Evolutionary conservation across 2,329 filamentous ascomycete genomes (phyloP).

Genomic region (Daldinia sp.): DNA sequence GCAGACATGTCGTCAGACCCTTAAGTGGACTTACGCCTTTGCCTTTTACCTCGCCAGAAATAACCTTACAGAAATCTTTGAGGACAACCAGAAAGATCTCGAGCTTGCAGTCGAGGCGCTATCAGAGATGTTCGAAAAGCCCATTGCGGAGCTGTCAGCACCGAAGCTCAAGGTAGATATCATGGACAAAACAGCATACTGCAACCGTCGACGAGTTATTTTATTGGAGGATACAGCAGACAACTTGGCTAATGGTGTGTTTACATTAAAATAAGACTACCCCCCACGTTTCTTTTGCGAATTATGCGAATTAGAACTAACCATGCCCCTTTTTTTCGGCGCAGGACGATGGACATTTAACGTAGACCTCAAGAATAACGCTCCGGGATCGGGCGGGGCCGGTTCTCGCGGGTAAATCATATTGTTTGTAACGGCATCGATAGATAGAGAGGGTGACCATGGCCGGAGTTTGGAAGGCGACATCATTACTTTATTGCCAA

Average conservation of each 20-base stretch:
- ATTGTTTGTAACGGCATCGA: conserved; percentile 33
- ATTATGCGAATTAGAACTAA: conserved; percentile 1
- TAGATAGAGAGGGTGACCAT: conserved; percentile 33
- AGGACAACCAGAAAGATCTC: conserved; percentile 97
- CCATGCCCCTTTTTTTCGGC: not conserved
- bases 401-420: conserved; percentile 36
- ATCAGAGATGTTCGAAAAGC: conserved; percentile 99
- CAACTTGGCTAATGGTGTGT: conserved; percentile 86
- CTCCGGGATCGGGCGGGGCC: conserved; percentile 32
- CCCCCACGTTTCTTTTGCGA: not conserved
- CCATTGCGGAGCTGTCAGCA: conserved; percentile 83
- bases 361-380: conserved; percentile 48
- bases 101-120: conserved; percentile 97
- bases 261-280: not conserved
- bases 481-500: conserved; percentile 1
- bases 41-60: conserved; percentile 97
- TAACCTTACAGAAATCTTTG: conserved; percentile 96
- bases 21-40: conserved; percentile 99
- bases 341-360: conserved; percentile 52
- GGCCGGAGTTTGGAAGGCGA: conserved; percentile 26
- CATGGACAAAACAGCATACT: conserved; percentile 98
- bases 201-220: conserved; percentile 91
- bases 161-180: conserved; percentile 97
- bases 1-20: conserved; percentile 95
- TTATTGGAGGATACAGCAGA: conserved; percentile 92